Base-by-base conservation (phyloP, 306 rosid genomes). In the Gynostemma pentaphyllum region DNA sequence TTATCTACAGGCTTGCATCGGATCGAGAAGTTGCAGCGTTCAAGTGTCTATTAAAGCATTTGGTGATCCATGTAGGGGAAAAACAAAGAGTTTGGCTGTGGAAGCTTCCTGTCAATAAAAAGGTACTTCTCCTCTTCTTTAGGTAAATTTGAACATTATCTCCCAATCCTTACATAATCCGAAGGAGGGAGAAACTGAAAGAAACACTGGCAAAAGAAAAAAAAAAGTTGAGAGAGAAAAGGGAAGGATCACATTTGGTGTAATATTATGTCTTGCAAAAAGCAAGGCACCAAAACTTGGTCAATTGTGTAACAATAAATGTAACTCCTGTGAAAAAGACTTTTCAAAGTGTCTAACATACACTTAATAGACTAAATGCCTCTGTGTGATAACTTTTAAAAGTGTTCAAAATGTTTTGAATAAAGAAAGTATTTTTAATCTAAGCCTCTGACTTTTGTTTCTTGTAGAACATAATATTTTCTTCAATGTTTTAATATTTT, bases 71-170 rank as follows among this genome's bases (percentile, higher is more conserved):
- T 92, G 96, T 61, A 15, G 10, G 57, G 95, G 94, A 73, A 78
- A 74, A 14, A 14, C 76, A 21, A 92, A 88, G 74, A 86, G 95
- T 73, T 78, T 88, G 79, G 96, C 95, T 29, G 96, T 92, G 46
- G 99, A 88, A 78, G 99, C 85, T 67, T 71, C 83, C 28, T 92
- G 99, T 78, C 66, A 80, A 45, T 23, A 61, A 39, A 2, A 39
- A 61, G 66, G 66, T 60, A 22, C 14, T 2, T 0, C 41, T 54
- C 70, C 46, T 40, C 46, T 49, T 66, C 51, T 32, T 21, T 36
- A 28, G 18, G 48, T 61, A 7, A 60, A 70, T 22, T 11, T 53
- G 13, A 28, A 45, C 44, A 42, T 62, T 24, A 18, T 42, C 24
- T 40, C 64, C 40, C 5, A 28, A 15, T 54, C 62, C 62, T 54